Evolutionary conservation across 345 rosid species (phyloP).

Genomic region (Anacardium occidentale): DNA sequence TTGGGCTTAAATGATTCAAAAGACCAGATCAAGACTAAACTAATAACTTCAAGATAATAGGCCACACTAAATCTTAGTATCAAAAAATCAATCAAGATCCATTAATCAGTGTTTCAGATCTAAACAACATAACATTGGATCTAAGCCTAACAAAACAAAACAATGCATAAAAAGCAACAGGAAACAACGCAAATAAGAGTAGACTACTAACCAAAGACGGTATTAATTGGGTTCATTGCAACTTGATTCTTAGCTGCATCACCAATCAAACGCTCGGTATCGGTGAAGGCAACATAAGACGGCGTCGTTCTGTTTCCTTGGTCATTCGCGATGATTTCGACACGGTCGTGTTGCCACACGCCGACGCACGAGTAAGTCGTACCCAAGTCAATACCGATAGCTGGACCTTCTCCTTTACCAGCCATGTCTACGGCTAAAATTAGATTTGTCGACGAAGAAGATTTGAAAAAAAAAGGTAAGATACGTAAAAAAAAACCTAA

Average conservation of each 20-base stretch:
- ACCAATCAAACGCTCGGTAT: constrained; percentile 68
- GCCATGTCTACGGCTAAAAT: constrained; percentile 34
- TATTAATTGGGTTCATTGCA: constrained; percentile 71
- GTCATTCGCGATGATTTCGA: constrained; percentile 74
- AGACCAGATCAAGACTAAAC: not conserved
- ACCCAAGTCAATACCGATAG: constrained; percentile 73
- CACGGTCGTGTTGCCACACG: constrained; percentile 81
- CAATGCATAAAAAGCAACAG: not conserved
- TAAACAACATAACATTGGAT: constrained; percentile 16
- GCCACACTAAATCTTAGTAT: not conserved
- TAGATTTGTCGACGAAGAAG: constrained; percentile 15
- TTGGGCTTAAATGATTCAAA: not conserved
- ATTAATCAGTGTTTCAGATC: not conserved
- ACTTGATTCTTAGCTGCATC: constrained; percentile 86
- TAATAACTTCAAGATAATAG: no score
- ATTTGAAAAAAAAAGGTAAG: not conserved
- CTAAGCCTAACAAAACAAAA: constrained; percentile 12
- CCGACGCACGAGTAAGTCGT: constrained; percentile 77
- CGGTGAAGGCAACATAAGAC: constrained; percentile 63
- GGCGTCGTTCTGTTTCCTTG: constrained; percentile 79
- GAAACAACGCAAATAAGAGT: not conserved
- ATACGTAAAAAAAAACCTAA: not conserved
- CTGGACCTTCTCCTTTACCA: constrained; percentile 79
- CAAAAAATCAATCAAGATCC: not conserved
- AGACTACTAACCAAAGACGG: constrained; percentile 58